Conservation (phyloP, 768 basidiomycete species). For the Exsudoporus frostii region DNA sequence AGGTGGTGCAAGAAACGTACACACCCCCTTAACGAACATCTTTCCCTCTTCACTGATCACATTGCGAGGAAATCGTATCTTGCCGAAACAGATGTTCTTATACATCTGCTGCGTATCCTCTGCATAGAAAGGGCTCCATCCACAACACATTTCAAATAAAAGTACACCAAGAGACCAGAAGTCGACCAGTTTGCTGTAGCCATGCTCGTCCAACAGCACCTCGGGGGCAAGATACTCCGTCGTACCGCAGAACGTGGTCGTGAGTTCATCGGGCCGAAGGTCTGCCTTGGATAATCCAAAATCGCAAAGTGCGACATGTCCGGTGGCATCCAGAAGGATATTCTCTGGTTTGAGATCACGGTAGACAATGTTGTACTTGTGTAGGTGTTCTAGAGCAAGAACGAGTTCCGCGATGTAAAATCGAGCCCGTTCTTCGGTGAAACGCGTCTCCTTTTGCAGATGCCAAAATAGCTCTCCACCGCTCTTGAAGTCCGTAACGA, state of each 20-base stretch:
- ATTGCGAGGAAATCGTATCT: conserved; percentile 95
- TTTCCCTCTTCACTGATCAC: conserved; percentile 98
- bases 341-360: conserved; percentile 99
- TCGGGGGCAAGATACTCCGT: conserved; percentile 99
- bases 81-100: conserved; percentile 97
- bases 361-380: conserved; percentile 95
- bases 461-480: conserved; percentile 99
- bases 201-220: conserved; percentile 96
- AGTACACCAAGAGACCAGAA: conserved; percentile 97
- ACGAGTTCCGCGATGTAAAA: conserved; percentile 98
- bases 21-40: conserved; percentile 96
- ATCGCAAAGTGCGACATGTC: conserved; percentile 97
- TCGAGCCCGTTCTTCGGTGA: conserved; percentile 87
- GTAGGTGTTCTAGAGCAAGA: conserved; percentile 92
- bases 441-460: conserved; percentile 91
- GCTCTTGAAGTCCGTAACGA: conserved; percentile 98
- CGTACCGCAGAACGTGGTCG: conserved; percentile 99
- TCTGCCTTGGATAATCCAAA: conserved; percentile 98
- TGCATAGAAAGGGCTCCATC: conserved; percentile 99
- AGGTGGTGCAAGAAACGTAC: conserved; percentile 33
- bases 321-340: conserved; percentile 96
- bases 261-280: conserved; percentile 87
- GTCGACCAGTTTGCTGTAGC: conserved; percentile 97
- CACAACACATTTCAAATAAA: conserved; percentile 99
- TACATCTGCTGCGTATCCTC: conserved; percentile 99